Base-by-base conservation (phyloP, 306 rosid genomes). In the Dalbergia cochinchinensis region DNA sequence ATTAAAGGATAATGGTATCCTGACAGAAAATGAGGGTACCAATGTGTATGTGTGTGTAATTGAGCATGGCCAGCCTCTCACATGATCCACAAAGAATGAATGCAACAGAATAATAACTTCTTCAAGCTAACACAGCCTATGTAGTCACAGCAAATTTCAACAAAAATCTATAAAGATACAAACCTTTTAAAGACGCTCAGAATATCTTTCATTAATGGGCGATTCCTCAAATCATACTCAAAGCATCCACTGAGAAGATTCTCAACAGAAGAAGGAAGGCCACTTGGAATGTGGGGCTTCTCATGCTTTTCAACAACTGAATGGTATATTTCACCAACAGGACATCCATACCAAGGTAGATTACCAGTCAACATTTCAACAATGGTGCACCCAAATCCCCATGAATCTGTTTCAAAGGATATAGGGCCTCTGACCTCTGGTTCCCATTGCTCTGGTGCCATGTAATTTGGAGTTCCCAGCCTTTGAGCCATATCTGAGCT, bases 401-500 rank as follows among this genome's bases (percentile, higher is more conserved):
- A 95, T 3, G 97, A 89, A 84, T 95, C 99, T 0, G 98, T 92
- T 87, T 95, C 98, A 71, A 86, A 87, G 12, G 97, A 92, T 73
- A 92, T 79, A 4, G 99, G 97, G 58, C 99, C 99, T 87, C 97
- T 85, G 50, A 87, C 82, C 66, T 94, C 97, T 54, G 97, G 97
- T 69, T 90, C 86, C 99, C 97, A 92, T 82, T 92, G 97, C 79
- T 94, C 99, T 39, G 99, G 97, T 66, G 97, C 97, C 99, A 94
- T 92, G 91, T 94, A 94, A 86, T 84, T 91, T 64, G 97, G 97
- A 60, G 95, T 89, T 84, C 99, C 99, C 77, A 90, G 85, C 88
- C 97, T 88, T 78, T 63, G 82, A 87, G 87, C 83, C 80, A 86
- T 71, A 77, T 88, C 91, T 31, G 92, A 75, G 86, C 78, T 80